phyloP scores from a whole-genome alignment of 148 eudicot species.

The Silene latifolia region DNA sequence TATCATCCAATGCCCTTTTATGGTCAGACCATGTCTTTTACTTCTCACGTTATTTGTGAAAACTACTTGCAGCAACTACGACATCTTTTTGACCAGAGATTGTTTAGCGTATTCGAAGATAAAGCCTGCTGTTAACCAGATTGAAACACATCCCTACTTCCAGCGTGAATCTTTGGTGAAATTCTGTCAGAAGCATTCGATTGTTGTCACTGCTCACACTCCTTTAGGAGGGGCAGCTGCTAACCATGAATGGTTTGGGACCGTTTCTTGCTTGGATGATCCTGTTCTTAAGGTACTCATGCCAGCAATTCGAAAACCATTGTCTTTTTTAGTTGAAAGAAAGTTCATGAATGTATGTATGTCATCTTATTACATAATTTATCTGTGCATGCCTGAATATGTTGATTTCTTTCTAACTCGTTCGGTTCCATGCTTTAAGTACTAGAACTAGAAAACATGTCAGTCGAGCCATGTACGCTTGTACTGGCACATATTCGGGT shows the following conservation, averaged over 20 bases:
- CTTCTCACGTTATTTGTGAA: not conserved
- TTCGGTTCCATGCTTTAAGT: no score
- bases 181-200: constrained; percentile 81
- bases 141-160: constrained; percentile 92
- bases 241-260: constrained; percentile 85
- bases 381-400: no score
- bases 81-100: constrained; percentile 79
- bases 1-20: no score
- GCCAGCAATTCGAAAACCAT: not conserved
- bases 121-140: constrained; percentile 97
- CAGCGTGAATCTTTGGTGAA: constrained; percentile 86
- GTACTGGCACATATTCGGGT: no score
- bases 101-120: constrained; percentile 84
- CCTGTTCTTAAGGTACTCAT: constrained; percentile 64
- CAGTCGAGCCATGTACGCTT: no score
- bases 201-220: constrained; percentile 90
- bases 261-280: constrained; percentile 89
- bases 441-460: no score
- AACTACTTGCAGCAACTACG: constrained; percentile 76
- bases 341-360: no score
- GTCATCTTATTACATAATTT: no score
- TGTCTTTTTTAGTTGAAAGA: no score
- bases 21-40: not conserved
- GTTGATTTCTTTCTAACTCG: no score
- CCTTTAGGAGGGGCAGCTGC: constrained; percentile 89